phyloP scores from a whole-genome alignment of 2,329 filamentous ascomycete species.

The Paecilomyces niveus region DNA sequence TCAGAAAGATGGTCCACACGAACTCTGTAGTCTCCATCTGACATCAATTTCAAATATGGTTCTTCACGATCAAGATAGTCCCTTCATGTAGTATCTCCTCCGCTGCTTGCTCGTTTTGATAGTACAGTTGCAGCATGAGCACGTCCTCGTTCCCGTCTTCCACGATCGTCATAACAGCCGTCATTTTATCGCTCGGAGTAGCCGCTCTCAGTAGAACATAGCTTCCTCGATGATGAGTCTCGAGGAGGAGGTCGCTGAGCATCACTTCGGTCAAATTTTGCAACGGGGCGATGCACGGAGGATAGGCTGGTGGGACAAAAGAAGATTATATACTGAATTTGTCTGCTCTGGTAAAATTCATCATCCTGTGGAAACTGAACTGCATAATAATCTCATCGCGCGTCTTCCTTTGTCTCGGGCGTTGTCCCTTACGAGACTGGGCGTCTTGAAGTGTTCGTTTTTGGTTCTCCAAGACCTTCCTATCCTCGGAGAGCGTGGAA shows the following conservation, averaged over 20 bases:
- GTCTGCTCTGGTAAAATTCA: background rate
- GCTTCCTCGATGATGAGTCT: constrained; percentile 34
- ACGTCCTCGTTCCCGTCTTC: constrained; percentile 35
- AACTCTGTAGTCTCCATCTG: constrained; percentile 36
- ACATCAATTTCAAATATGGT: constrained; percentile 42
- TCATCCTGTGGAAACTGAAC: constrained; percentile 8
- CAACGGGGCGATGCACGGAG: constrained; percentile 9
- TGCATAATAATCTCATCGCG: constrained; percentile 10
- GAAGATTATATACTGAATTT: background rate
- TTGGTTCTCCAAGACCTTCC: constrained; percentile 3
- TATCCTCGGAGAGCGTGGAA: too few relatives aligned
- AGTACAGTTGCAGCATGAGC: constrained; percentile 33
- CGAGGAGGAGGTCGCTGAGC: constrained; percentile 27
- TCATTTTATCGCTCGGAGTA: constrained; percentile 21
- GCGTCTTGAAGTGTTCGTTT: constrained; percentile 7
- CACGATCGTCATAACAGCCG: constrained; percentile 27
- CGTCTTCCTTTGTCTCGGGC: constrained; percentile 5
- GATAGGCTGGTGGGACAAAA: constrained; percentile 13
- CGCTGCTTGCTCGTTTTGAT: constrained; percentile 29
- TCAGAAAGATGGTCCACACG: constrained; percentile 50
- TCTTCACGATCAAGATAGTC: constrained; percentile 43
- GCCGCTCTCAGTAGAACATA: constrained; percentile 28
- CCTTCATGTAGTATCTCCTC: constrained; percentile 28
- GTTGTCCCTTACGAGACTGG: constrained; percentile 8
- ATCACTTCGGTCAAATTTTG: constrained; percentile 15